A percentile compares a stretch with the other conserved stretches of the same genome.
Conservation (phyloP, 257 asterid genomes). For the Ocimum tenuiflorum region DNA sequence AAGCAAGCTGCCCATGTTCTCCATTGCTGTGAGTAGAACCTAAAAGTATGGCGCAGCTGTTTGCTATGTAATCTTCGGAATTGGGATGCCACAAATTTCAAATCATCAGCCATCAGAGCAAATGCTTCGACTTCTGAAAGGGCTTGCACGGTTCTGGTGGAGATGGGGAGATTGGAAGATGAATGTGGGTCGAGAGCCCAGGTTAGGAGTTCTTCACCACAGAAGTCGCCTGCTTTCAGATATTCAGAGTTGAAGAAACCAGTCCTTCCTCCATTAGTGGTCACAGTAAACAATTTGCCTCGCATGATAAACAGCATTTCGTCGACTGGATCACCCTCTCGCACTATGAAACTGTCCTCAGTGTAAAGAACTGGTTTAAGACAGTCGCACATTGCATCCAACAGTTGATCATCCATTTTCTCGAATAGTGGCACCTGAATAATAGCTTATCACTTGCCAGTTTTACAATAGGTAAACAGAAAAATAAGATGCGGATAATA, state of each 20-base stretch:
- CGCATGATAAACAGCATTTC: slow-evolving; percentile 92
- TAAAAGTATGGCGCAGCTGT: slow-evolving; percentile 84
- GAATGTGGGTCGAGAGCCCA: slow-evolving; percentile 94
- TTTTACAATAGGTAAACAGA: background rate
- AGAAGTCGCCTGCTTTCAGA: slow-evolving; percentile 86
- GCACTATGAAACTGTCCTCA: slow-evolving; percentile 74
- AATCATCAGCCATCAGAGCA: slow-evolving; percentile 76
- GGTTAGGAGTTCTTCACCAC: slow-evolving; percentile 97
- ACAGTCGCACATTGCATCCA: slow-evolving; percentile 86
- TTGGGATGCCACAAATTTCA: slow-evolving; percentile 89
- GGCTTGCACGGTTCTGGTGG: slow-evolving; percentile 87
- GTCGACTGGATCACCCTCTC: slow-evolving; percentile 98
- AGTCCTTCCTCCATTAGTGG: slow-evolving; percentile 91
- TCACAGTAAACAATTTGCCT: slow-evolving; percentile 63
- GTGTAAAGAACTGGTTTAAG: slow-evolving; percentile 84
- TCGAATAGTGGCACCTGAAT: slow-evolving; percentile 91
- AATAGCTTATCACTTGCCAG: background rate
- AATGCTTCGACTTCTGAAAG: slow-evolving; percentile 96
- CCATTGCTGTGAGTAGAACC: slow-evolving; percentile 97
- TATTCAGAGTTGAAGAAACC: slow-evolving; percentile 78
- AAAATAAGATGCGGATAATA: background rate
- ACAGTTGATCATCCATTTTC: slow-evolving; percentile 88
- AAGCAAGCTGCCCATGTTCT: slow-evolving; percentile 97
- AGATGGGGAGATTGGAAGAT: slow-evolving; percentile 80
- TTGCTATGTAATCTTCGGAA: slow-evolving; percentile 81